phyloP scores from a whole-genome alignment of 371 early-diverging fungal species.

The Mortierella sp. region DNA sequence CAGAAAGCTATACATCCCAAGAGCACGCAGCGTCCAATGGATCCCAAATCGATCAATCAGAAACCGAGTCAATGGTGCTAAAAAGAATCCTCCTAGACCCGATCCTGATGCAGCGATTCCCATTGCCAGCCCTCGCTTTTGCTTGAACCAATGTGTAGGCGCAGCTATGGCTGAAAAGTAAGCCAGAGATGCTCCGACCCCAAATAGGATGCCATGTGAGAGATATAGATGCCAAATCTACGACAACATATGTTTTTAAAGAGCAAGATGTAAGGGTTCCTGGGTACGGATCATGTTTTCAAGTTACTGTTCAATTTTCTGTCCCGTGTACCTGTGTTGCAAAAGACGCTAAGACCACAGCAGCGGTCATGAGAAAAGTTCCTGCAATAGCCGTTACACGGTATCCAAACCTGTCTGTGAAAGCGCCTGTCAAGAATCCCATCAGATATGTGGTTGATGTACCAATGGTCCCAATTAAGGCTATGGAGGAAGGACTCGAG shows the following conservation, averaged over 20 bases:
- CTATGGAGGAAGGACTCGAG: conserved; percentile 10
- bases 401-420: conserved; percentile 26
- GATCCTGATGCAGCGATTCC: conserved; percentile 72
- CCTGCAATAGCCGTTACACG: conserved; percentile 5
- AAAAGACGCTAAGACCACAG: conserved; percentile 24
- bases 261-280: no score
- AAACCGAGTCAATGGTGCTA: conserved; percentile 25
- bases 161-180: conserved; percentile 63
- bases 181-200: conserved; percentile 66
- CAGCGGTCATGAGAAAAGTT: conserved; percentile 9
- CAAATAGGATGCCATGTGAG: conserved; percentile 77
- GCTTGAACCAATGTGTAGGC: conserved; percentile 67
- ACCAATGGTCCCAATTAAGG: conserved; percentile 32
- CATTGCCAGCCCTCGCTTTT: conserved; percentile 66
- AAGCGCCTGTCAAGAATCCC: conserved; percentile 17
- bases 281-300: no score
- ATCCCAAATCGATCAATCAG: conserved; percentile 26
- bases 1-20: conserved; percentile 32
- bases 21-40: conserved; percentile 25
- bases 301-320: no score
- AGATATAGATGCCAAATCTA: conserved; percentile 72
- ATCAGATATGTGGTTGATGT: conserved; percentile 17
- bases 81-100: conserved; percentile 69
- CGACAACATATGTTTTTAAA: not conserved
- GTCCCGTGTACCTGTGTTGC: conserved; percentile 14